These are phyloP conservation scores for Candida arabinofermentans DNA, from an alignment of 805 yeast genomes.

Conservation along the genomic window DNA sequence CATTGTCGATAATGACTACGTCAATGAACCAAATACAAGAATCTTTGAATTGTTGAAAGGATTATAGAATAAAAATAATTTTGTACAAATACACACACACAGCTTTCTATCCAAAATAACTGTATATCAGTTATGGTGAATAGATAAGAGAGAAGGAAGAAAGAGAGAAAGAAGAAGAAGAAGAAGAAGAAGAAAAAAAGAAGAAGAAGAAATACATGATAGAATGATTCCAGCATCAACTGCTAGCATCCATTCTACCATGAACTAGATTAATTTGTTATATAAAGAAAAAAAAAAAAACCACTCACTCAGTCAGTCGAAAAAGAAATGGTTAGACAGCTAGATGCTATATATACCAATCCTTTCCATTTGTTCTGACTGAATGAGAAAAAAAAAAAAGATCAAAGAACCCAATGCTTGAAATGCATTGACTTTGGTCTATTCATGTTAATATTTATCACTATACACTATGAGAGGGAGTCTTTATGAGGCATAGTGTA, in stretches of 20 bases:
- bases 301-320: background rate
- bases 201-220: background rate
- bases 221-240: conserved; percentile 4
- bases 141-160: background rate
- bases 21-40: conserved; percentile 44
- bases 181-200: background rate
- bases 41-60: conserved; percentile 53
- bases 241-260: background rate
- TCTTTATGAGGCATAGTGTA: no score
- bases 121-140: background rate
- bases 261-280: background rate
- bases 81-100: conserved; percentile 2
- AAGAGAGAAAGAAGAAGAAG: background rate
- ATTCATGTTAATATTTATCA: background rate
- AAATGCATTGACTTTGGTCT: conserved; percentile 1
- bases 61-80: conserved; percentile 1
- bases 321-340: background rate
- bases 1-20: conserved; percentile 83
- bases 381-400: no score
- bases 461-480: background rate
- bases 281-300: conserved; percentile 3
- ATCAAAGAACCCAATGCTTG: no score
- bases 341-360: no score
- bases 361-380: no score
- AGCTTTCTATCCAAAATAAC: background rate